Conservation (phyloP, 1,284 basidiomycete genomes). For the Naganishia liquefaciens region DNA sequence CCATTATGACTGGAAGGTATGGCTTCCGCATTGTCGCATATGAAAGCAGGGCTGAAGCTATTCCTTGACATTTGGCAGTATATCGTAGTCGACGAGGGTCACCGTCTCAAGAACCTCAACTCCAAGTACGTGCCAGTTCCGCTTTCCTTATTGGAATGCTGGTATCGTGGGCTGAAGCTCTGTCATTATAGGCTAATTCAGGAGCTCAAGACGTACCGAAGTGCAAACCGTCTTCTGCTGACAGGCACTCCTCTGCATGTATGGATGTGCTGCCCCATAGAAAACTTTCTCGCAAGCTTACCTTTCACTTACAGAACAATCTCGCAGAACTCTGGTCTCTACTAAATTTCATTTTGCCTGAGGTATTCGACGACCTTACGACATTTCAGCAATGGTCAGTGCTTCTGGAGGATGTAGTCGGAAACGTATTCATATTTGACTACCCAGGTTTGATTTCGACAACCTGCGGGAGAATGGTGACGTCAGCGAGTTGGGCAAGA, state of each 20-base stretch:
- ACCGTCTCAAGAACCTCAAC: conserved; percentile 89
- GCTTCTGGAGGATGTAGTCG: conserved; percentile 1
- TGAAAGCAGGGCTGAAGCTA: neutral
- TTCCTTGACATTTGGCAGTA: conserved; percentile 56
- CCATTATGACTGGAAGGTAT: conserved; percentile 71
- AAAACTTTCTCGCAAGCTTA: neutral
- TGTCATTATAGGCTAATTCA: conserved; percentile 64
- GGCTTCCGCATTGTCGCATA: neutral
- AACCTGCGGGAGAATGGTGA: conserved; percentile 28
- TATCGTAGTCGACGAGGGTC: conserved; percentile 94
- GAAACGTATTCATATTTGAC: conserved; percentile 12
- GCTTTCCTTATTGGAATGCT: neutral
- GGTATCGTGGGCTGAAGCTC: neutral
- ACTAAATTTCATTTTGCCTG: conserved; percentile 89
- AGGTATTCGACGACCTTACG: conserved; percentile 86
- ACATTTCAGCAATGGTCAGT: conserved; percentile 86
- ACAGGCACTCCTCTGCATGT: conserved; percentile 93
- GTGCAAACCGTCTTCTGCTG: conserved; percentile 84
- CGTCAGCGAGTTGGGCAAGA: conserved; percentile 56
- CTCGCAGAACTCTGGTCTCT: conserved; percentile 90
- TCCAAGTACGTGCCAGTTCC: conserved; percentile 60
- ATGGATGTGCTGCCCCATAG: neutral
- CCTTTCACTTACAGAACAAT: conserved; percentile 68
- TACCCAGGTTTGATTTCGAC: conserved; percentile 63
- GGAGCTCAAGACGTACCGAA: conserved; percentile 84